phyloP scores from a whole-genome alignment of 441 rosid genomes.

The Pelargonium citronellum region DNA sequence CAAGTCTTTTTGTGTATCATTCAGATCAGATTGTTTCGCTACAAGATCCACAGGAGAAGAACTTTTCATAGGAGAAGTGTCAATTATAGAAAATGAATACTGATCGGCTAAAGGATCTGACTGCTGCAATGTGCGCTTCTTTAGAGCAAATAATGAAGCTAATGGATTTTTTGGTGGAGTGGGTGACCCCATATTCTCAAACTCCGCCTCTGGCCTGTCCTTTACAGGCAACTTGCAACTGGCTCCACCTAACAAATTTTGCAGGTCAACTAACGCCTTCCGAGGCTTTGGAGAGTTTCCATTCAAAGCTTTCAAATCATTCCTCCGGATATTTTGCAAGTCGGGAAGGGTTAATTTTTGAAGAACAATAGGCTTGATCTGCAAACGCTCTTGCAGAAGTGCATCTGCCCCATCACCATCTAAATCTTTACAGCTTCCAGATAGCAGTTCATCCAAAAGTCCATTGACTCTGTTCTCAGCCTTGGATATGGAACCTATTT shows the following conservation, averaged over 20 bases:
- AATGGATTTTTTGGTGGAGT: conserved; percentile 42
- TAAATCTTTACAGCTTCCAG: conserved; percentile 41
- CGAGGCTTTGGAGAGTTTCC: conserved; percentile 37
- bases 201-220: conserved; percentile 18
- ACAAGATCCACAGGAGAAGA: conserved; percentile 19
- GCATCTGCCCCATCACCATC: conserved; percentile 50
- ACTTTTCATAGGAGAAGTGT: conserved; percentile 24
- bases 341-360: conserved; percentile 53
- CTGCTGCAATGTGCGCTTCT: conserved; percentile 29
- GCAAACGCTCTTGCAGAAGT: conserved; percentile 52
- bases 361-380: conserved; percentile 45
- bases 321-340: conserved; percentile 38
- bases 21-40: conserved; percentile 25
- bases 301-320: conserved; percentile 39
- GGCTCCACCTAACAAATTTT: conserved; percentile 39
- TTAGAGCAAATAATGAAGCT: conserved; percentile 35
- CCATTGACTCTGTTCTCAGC: conserved; percentile 36
- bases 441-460: conserved; percentile 50
- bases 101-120: conserved; percentile 32
- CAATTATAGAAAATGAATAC: conserved; percentile 34
- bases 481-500: conserved; percentile 38
- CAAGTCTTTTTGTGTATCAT: conserved; percentile 23
- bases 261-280: conserved; percentile 42
- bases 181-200: conserved; percentile 30
- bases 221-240: conserved; percentile 28